Evolutionary conservation across 495 filamentous ascomycete species (phyloP), one percentile per base, ranked within the genome.

Genomic region (Talaromyces wortmannii): DNA sequence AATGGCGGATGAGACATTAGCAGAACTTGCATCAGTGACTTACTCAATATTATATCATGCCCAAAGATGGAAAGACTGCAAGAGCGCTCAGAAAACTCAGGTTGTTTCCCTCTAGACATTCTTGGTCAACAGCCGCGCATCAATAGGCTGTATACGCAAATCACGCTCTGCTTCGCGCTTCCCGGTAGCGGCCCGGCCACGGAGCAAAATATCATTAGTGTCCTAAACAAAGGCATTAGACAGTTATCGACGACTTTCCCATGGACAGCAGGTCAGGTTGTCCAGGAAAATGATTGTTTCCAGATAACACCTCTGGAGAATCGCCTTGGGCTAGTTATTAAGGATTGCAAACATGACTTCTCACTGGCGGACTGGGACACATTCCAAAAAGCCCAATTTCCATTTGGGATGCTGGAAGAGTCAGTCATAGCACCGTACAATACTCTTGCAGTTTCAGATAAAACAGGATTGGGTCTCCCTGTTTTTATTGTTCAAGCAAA

Each of bases 371-470:
- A 67, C 23, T 73, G 78, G 64, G 66, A 74, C 2, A 49, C 30
- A 15, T 61, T 83, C 4, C 66, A 68, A 50, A 11, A 61, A 48
- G 69, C 66, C 54, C 59, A 65, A 0, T 82, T 77, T 45, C 78
- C 80, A 5, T 64, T 80, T n/a, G 57, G 55, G n/a, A 73, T 84
- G 79, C 68, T 84, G 4, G 70, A 83, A 52, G 78, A 78, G 56
- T 60, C 50, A 3, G 18, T 74, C 31, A 61, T 83, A 51, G 71
- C 74, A 12, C 77, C 80, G 31, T 62, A 72, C 47, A 73, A 64
- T 12, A 80, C 79, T 5, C 46, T 81, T 5, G 60, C 54, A 4
- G 56, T 59, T 7, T 55, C 62, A 10, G 64, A 69, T 15, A 54
- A 60, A 1, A 23, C 23, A 4, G 23, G 23, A 23, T 23, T 23